phyloP scores from a whole-genome alignment of 352 stramenopile genomes.

The Plasmopara halstedii region DNA sequence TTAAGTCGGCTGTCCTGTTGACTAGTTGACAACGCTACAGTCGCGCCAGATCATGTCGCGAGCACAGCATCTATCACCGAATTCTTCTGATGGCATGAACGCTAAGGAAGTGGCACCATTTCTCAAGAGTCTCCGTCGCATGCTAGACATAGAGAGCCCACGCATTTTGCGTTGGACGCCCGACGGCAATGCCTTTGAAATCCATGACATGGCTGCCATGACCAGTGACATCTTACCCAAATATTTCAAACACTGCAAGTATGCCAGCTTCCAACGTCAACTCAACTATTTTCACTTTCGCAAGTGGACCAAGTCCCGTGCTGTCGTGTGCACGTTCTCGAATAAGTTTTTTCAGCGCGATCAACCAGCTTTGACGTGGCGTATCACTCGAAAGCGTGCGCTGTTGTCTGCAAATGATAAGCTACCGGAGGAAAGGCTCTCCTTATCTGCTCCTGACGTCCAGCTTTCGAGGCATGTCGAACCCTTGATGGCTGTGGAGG shows the following conservation, averaged over 20 bases:
- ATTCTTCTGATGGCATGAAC: background rate
- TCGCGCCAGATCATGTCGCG: background rate
- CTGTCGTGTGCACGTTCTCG: conserved; percentile 69
- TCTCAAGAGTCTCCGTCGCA: conserved; percentile 51
- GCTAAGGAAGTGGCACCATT: conserved; percentile 63
- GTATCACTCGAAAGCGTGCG: conserved; percentile 59
- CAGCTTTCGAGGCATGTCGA: conserved; percentile 12
- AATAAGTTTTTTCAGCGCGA: conserved; percentile 59
- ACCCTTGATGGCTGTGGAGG: conserved; percentile 6
- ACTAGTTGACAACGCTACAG: no score
- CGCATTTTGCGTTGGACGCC: conserved; percentile 43
- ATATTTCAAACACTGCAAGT: conserved; percentile 93
- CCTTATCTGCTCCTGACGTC: conserved; percentile 1
- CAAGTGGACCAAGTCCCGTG: conserved; percentile 84
- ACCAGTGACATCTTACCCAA: conserved; percentile 80
- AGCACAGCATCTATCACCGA: background rate
- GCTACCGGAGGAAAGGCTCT: background rate
- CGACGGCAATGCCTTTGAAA: conserved; percentile 56
- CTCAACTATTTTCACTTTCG: conserved; percentile 93
- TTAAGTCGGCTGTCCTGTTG: no score
- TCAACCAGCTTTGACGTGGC: conserved; percentile 43
- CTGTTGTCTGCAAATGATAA: conserved; percentile 8
- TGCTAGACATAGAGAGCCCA: conserved; percentile 44
- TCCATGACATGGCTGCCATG: conserved; percentile 64
- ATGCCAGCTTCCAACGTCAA: conserved; percentile 90